Base-by-base conservation (phyloP, 2,329 filamentous ascomycete species). In the Colletotrichum spinosum region DNA sequence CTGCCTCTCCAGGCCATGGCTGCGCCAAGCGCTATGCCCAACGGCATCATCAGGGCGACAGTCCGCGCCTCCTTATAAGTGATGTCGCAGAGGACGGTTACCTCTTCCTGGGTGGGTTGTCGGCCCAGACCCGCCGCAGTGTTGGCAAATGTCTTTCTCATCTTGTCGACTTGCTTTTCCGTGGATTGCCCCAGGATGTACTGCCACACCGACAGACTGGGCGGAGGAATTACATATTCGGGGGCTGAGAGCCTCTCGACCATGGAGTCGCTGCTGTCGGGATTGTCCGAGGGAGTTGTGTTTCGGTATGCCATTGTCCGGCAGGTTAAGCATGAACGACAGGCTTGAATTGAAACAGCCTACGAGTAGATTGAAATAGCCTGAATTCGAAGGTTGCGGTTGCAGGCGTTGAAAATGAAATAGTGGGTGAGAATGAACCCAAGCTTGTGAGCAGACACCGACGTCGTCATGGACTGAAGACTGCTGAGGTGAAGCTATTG, bases 101-200 rank as follows among this genome's bases (percentile, higher is more conserved):
- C 73, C 68, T 81, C 78, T n/a, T 69, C 64, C 55, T 80, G 77
- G 42, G 72, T 74, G 12, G 80, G 70, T 8, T 72, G 70, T 10
- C 76, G 73, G 42, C 60, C 60, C 49, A 65, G 13, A 51, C 49
- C 45, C 11, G n/a, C 44, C 3, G 50, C 44, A 9, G 50, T 8
- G 49, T 17, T 15, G 45, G 13, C 25, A 35, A 54, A 17, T 44
- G 48, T 42, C 25, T 2, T 48, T 33, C 35, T 57, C 13, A 50
- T 55, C 17, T 44, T 33, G 8, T 55, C 25, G 13, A 54, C 38
- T 39, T 58, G 45, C 7, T 33, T 39, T 8, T 67, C 60, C 6
- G 35, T 42, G 3, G n/a, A 55, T 41, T 55, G 49, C 12, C 50
- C 53, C 8, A 50, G 15, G 7, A 65, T 46, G 6, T 37, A 50